Evolutionary conservation across 73 alveolate species (phyloP), one percentile per base, ranked within the genome.

Genomic region (Uronychia binucleata): DNA sequence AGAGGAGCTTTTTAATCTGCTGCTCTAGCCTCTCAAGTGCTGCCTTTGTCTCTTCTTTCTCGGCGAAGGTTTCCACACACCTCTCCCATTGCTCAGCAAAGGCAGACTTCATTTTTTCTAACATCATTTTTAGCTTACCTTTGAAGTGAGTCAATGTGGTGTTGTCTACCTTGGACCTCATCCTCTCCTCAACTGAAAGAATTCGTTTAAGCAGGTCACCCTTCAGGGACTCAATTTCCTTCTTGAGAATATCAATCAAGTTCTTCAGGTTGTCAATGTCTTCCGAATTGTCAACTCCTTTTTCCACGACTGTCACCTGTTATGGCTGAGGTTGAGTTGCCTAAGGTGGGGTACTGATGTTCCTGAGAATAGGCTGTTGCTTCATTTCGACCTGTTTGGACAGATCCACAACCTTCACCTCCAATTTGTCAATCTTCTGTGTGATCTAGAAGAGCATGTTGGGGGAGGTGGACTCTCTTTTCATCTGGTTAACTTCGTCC

Each of bases 21-120:
- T 94, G 93, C 90, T 96, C 99, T 75, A 96, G 86, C 91, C 85
- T 88, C 79, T 85, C 85, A 13, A 96, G 85, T 75, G 94, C 93
- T 79, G 85, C 91, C 0, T 92, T 81, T 8, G 99, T 94, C 57
- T 96, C 99, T 80, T 80, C 81, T 90, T 95, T 96, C 75, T 96
- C 99, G 0, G 99, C 99, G 74, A 96, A 94, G 79, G 86, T 89
- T 34, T 92, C 91, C 5, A 46, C 67, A 46, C 67, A 46, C 19
- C 67, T 46, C n/a, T 46, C 67, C 67, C 67, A 46, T 46, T 46
- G 67, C 19, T 46, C 67, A 46, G 67, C 5, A 46, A 83, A 75
- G 57, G 94, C 83, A 0, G 93, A 46, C 32, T 93, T 87, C 19
- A 95, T 94, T 59, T 91, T 83, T 77, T 96, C 98, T 46, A 89